These are phyloP conservation scores for Linnemannia elongata DNA, from an alignment of 192 early-diverging fungal genomes.

Conservation along the genomic window DNA sequence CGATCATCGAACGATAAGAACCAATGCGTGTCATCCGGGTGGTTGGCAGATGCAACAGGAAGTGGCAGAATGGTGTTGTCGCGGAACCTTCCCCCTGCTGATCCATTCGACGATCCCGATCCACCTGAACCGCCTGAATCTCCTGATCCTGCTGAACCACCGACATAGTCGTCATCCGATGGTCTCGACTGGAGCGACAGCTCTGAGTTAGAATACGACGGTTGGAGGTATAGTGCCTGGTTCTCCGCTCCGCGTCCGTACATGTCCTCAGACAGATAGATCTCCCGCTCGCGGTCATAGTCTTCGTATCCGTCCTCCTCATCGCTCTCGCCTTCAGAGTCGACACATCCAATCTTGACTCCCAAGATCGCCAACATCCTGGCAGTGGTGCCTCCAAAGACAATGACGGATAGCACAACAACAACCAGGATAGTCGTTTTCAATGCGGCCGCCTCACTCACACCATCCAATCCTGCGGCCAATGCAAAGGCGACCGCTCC, in stretches of 20 bases:
- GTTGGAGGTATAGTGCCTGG: constrained; percentile 41
- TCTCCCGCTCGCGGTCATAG: constrained; percentile 42
- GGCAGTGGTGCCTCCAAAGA: constrained; percentile 94
- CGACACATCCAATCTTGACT: constrained; percentile 81
- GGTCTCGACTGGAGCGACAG: constrained; percentile 50
- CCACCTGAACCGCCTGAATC: constrained; percentile 10
- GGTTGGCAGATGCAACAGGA: constrained; percentile 46
- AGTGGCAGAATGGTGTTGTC: constrained; percentile 41
- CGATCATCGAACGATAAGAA: constrained; percentile 87
- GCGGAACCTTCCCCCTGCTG: constrained; percentile 15
- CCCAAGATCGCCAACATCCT: constrained; percentile 82
- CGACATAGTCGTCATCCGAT: constrained; percentile 52
- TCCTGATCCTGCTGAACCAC: constrained; percentile 27
- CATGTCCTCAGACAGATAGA: constrained; percentile 32
- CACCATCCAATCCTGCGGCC: constrained; percentile 82
- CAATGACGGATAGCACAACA: constrained; percentile 90
- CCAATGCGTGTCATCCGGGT: constrained; percentile 76
- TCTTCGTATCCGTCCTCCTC: constrained; percentile 57
- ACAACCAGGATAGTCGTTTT: constrained; percentile 93
- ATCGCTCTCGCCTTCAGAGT: constrained; percentile 64
- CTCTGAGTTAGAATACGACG: constrained; percentile 46
- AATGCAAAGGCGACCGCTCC: constrained; percentile 98
- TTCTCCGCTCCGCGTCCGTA: constrained; percentile 32
- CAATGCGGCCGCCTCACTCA: constrained; percentile 75
- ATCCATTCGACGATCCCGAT: constrained; percentile 46